A percentile compares a stretch with the other conserved stretches of the same genome.
These are phyloP conservation scores for Solanum verrucosum DNA, from an alignment of 257 asterid genomes.

Conservation along the genomic window DNA sequence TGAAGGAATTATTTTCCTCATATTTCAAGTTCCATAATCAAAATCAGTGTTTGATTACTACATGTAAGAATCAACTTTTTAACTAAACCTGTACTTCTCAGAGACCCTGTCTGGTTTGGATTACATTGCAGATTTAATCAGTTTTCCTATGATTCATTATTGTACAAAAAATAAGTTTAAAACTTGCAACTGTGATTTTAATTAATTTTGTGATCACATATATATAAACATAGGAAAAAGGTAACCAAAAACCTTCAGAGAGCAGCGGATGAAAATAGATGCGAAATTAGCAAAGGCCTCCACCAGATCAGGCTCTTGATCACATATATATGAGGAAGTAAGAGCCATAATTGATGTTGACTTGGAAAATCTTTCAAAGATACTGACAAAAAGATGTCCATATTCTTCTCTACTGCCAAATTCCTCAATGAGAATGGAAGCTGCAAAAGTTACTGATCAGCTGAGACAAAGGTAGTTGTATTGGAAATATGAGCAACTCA, in stretches of 20 bases:
- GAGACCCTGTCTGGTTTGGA: background rate
- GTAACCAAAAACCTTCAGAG: slow-evolving; percentile 48
- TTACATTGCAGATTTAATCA: background rate
- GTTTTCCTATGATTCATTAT: background rate
- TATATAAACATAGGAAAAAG: slow-evolving; percentile 5
- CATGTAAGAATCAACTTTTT: background rate
- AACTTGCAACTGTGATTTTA: background rate
- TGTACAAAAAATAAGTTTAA: background rate
- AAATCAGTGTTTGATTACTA: background rate
- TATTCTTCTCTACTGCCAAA: slow-evolving; percentile 70
- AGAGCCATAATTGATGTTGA: slow-evolving; percentile 73
- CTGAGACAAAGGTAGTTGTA: background rate
- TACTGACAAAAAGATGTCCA: slow-evolving; percentile 59
- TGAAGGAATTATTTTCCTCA: background rate
- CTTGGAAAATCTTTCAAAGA: slow-evolving; percentile 65
- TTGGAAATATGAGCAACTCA: background rate
- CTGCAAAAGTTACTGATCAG: slow-evolving; percentile 32
- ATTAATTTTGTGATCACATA: background rate
- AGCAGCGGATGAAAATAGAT: slow-evolving; percentile 60
- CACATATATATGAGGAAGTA: slow-evolving; percentile 85
- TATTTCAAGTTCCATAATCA: background rate
- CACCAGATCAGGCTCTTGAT: slow-evolving; percentile 91
- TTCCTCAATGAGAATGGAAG: slow-evolving; percentile 71
- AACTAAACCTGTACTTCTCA: background rate
- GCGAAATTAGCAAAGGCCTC: slow-evolving; percentile 82